Base-by-base conservation (phyloP, 805 yeast species). In the Saccharomycopsis sp. region DNA sequence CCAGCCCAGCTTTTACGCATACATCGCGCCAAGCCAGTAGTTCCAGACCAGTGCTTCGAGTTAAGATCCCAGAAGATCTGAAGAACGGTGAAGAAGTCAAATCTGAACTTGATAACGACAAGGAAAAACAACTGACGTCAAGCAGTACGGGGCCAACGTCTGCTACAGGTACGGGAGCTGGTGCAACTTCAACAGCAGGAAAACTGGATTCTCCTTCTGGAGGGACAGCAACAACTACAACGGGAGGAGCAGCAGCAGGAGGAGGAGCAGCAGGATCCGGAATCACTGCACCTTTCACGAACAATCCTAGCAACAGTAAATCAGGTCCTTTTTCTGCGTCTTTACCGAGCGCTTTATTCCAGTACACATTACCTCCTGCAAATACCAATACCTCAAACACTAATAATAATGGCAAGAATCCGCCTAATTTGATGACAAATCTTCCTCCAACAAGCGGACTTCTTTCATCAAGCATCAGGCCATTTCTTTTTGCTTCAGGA, bases 41-140 rank as follows among this genome's bases (percentile, higher is more conserved):
- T 51, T 46, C 60, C 36, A 58, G 86, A 45, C 86, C 86, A 1
- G 67, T 77, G 1, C 58, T 79, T 34, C 58, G 83, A 42, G 78
- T 79, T 8, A 76, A 75, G 50, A 79, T 79, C n/a, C 86, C 86
- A 1, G 62, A 61, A 4, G 74, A 17, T 18, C n/a, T 5, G 20
- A 25, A 25, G n/a, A n/a, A 25, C 12, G 27, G 27, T 9, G 27
- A 25, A n/a, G n/a, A n/a, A n/a, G n/a, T n/a, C n/a, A n/a, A n/a
- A n/a, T n/a, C n/a, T n/a, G n/a, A n/a, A n/a, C n/a, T n/a, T n/a
- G n/a, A n/a, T n/a, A n/a, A n/a, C n/a, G n/a, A n/a, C n/a, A n/a
- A n/a, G n/a, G n/a, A n/a, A n/a, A n/a, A n/a, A n/a, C n/a, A n/a
- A n/a, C n/a, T n/a, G n/a, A n/a, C n/a, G n/a, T n/a, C n/a, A n/a